Conservation (phyloP, 2,329 filamentous ascomycete species). For the Didymella segeticola region DNA sequence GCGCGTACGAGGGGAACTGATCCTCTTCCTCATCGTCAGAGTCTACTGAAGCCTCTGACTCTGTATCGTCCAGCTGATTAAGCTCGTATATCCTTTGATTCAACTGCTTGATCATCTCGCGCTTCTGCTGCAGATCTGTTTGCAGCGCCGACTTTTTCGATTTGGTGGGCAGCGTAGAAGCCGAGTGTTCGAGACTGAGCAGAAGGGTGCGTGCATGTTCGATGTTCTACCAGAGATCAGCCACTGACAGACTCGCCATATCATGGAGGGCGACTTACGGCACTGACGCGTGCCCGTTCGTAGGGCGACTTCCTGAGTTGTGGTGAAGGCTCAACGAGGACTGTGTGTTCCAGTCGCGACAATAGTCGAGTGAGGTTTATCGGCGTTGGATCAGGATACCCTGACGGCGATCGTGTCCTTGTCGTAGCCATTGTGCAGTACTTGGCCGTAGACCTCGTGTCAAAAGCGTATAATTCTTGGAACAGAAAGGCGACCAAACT, state of each 20-base stretch:
- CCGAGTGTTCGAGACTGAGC: slow-evolving; percentile 73
- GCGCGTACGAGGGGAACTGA: slow-evolving; percentile 51
- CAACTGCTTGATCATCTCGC: slow-evolving; percentile 70
- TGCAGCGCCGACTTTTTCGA: slow-evolving; percentile 66
- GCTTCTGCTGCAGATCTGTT: slow-evolving; percentile 68
- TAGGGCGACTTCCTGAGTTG: slow-evolving; percentile 67
- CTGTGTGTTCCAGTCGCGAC: slow-evolving; percentile 67
- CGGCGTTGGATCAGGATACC: slow-evolving; percentile 33
- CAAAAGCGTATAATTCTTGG: neutral
- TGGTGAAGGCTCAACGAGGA: slow-evolving; percentile 68
- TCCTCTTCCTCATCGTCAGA: slow-evolving; percentile 55
- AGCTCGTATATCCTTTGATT: slow-evolving; percentile 72
- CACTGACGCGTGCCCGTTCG: slow-evolving; percentile 67
- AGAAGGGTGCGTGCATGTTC: slow-evolving; percentile 74
- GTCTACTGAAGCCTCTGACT: slow-evolving; percentile 44
- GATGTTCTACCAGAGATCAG: slow-evolving; percentile 63
- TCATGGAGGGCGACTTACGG: slow-evolving; percentile 50
- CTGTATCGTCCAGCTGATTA: slow-evolving; percentile 62
- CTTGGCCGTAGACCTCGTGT: neutral
- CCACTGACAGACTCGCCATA: neutral
- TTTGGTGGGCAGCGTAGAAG: slow-evolving; percentile 53
- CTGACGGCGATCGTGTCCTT: slow-evolving; percentile 30
- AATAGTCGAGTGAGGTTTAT: slow-evolving; percentile 69
- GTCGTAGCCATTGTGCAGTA: slow-evolving; percentile 25
- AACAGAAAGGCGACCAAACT: neutral